Evolutionary conservation across 2,329 filamentous ascomycete species (phyloP), one percentile per base, ranked within the genome.

Genomic region (Aspergillus viridinutans): DNA sequence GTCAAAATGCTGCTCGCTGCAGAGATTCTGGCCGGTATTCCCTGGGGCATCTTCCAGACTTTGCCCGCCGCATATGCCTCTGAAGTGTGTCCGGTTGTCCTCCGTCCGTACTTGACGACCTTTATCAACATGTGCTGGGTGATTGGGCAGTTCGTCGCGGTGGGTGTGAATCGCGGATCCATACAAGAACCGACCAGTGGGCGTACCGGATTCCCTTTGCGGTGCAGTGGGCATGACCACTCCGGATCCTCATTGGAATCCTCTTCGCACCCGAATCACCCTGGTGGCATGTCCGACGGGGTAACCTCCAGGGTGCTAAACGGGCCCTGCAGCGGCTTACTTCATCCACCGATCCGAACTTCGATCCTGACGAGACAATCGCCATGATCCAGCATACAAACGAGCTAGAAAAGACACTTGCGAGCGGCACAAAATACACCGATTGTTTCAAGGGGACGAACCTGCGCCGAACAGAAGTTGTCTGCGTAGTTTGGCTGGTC

Each of bases 321-420:
- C 69, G 70, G 47, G 58, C 72, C 4, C 61, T 74, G 12, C 62
- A 67, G 49, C 65, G 76, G 56, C 59, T 85, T 48, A 79, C 81
- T 1, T 52, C 66, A 10, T 65, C 67, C 9, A 59, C 64, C 6
- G 86, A 90, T 61, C 87, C 84, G 1, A 81, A 86, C 61, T 91
- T 92, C 67, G 84, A 94, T 65, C 83, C 87, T 12, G 88, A 94
- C 60, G 89, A 92, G 74, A 92, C 89, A 0, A 80, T 95, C 49
- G 87, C 88, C 67, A 92, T 94, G 89, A 95, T 96, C 87, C 84
- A 90, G 1, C 89, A 93, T 69, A 95, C 90, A 0, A 91, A 88
- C 1, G 87, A 88, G 0, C 78, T 94, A 5, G 90, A 95, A 71
- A 82, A 90, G 70, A 76, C 83, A 71, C 87, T 90, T 49, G 90